Conservation (phyloP, 805 yeast genomes). For the Debaryomyces tyrocola region DNA sequence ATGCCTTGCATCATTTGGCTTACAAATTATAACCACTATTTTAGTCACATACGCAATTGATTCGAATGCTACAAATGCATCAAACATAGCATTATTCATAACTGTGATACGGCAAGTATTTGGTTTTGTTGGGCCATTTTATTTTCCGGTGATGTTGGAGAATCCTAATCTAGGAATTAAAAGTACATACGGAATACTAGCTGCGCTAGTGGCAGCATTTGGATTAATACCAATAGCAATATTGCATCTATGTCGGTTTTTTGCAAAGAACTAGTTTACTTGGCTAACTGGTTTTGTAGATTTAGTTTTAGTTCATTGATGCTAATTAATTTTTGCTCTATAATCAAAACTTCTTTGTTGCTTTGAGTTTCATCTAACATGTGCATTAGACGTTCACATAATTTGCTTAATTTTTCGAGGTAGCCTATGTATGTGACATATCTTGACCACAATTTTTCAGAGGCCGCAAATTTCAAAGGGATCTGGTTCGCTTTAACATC, state of each 20-base stretch:
- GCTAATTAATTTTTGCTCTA: slow-evolving; percentile 12
- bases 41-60: slow-evolving; percentile 22
- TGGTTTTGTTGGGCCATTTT: slow-evolving; percentile 28
- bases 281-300: slow-evolving; percentile 3
- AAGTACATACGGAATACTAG: slow-evolving; percentile 7
- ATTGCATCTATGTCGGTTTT: neutral
- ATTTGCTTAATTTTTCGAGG: slow-evolving; percentile 7
- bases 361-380: slow-evolving; percentile 5
- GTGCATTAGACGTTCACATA: slow-evolving; percentile 7
- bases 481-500: slow-evolving; percentile 6
- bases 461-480: slow-evolving; percentile 7
- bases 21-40: slow-evolving; percentile 22
- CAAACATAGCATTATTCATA: slow-evolving; percentile 20
- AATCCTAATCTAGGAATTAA: slow-evolving; percentile 6
- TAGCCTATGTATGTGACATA: slow-evolving; percentile 7
- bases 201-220: slow-evolving; percentile 4
- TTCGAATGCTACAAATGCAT: slow-evolving; percentile 11
- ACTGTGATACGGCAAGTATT: slow-evolving; percentile 18
- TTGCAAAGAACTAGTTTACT: neutral
- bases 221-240: neutral
- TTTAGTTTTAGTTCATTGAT: slow-evolving; percentile 6
- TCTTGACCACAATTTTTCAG: slow-evolving; percentile 9
- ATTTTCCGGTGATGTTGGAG: slow-evolving; percentile 23
- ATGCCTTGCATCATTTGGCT: slow-evolving; percentile 19
- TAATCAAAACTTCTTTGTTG: slow-evolving; percentile 6